Evolutionary conservation across 257 asterid genomes (phyloP), one percentile per base, ranked within the genome.

Genomic region (Cruciata laevipes): DNA sequence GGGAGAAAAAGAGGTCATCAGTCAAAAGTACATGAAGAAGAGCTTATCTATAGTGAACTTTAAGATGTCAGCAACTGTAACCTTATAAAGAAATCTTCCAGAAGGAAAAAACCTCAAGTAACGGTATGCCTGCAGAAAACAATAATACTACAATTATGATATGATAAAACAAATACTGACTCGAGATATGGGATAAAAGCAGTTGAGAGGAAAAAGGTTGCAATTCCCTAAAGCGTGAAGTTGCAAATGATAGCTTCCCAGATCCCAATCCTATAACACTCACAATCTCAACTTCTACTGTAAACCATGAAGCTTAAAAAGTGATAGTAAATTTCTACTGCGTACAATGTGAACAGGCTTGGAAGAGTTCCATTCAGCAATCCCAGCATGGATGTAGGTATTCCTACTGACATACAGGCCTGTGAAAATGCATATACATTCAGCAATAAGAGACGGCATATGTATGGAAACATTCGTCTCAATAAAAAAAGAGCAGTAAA

Each of bases 321-420:
- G 30, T 27, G 1, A 60, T 3, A 8, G 21, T 31, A 7, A 13
- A 7, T 16, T 24, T 8, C 6, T 17, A 30, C 6, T 61, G 20
- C 96, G 32, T 88, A 93, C 97, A 79, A 93, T 79, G 80, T 93
- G 97, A 73, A 93, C 97, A 33, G 99, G 96, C 77, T 90, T 90
- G 53, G 90, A 74, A 85, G 76, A 85, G 81, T 81, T 90, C 99
- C 96, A 90, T 80, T 90, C 95, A 31, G 95, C 97, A 79, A 82
- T 71, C 75, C 99, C 97, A 68, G 95, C 87, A 77, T 92, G 97
- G 69, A 90, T 93, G 69, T 88, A 93, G 72, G 99, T 93, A 78
- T 93, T 93, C 80, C 97, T 85, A 69, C 99, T 93, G 60, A 93
- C 96, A 71, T 93, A 93, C 7, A 93, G 79, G 72, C 95, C 99